Base-by-base conservation (phyloP, 1,284 basidiomycete species). In the Inonotus hispidus region DNA sequence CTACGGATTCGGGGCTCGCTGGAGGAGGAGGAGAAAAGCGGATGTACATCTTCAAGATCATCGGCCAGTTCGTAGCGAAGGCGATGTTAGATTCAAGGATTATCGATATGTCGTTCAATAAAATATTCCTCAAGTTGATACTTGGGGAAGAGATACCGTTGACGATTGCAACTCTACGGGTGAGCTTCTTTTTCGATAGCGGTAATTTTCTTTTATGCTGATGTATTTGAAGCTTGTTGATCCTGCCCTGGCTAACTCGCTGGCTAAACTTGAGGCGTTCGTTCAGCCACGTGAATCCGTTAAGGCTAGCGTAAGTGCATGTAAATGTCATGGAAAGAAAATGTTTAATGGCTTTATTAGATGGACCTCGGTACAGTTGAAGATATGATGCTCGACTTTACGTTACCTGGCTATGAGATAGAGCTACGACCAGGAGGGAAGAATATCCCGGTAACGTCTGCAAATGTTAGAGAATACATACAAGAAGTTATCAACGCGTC, bases 31-130 rank as follows among this genome's bases (percentile, higher is more conserved):
- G 84, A 73, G 84, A 85, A 68, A 90, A 90, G 78, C 82, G 87
- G 37, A 86, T 90, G 3, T 87, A 92, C 68, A 84, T 95, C 58
- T 90, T 96, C 75, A 85, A 88, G 58, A 89, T 96, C 21, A 87
- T 99, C 46, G 97, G 97, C 4, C 92, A 97, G 71, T 98, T 99
- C 72, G 87, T 98, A n/a, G 97, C 95, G 38, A 97, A 98, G 76
- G 94, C 95, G 1, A 87, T 99, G 79, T 79, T 99, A 53, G 97
- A 99, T 74, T 97, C 95, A 25, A 84, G 97, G 46, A 98, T 99
- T 71, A 95, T 99, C 73, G 97, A 99, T 73, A 79, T 98, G 68
- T 88, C 92, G 53, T 88, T 99, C 72, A 97, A 94, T 77, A 92
- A 91, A 70, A 77, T 95, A 23, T 98, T 98, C 80, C 79, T 98